A percentile compares a stretch with the other conserved stretches of the same genome.
These are phyloP conservation scores for Aspergillus texensis DNA, from an alignment of 2,329 filamentous ascomycete species.

Conservation along the genomic window DNA sequence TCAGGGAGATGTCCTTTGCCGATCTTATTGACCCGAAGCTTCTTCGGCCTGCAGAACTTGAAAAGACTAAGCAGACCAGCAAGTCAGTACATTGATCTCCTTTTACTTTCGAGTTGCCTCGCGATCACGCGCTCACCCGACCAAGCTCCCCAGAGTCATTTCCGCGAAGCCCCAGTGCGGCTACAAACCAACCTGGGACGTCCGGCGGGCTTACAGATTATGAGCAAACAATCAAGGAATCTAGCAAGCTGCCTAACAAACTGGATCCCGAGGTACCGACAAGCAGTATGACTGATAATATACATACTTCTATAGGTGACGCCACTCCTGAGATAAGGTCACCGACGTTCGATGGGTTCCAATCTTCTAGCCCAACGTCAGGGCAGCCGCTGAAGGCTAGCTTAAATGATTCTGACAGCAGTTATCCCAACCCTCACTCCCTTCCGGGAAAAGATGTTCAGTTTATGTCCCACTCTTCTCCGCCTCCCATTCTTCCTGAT, in stretches of 20 bases:
- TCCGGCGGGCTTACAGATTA: slow-evolving; percentile 1
- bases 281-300: background rate
- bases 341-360: slow-evolving; percentile 26
- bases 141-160: slow-evolving; percentile 32
- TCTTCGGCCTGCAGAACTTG: slow-evolving; percentile 50
- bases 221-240: slow-evolving; percentile 3
- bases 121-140: slow-evolving; percentile 32
- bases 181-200: slow-evolving; percentile 5
- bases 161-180: slow-evolving; percentile 24
- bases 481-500: slow-evolving; percentile 10
- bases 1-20: slow-evolving; percentile 60
- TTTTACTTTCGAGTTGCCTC: slow-evolving; percentile 22
- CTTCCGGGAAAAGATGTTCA: slow-evolving; percentile 3
- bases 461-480: slow-evolving; percentile 10
- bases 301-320: background rate
- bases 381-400: background rate
- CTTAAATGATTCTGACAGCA: slow-evolving; percentile 4
- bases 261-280: background rate
- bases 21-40: slow-evolving; percentile 72
- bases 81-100: slow-evolving; percentile 42
- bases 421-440: background rate
- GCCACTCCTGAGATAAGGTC: slow-evolving; percentile 20
- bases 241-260: background rate
- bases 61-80: slow-evolving; percentile 36
- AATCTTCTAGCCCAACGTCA: slow-evolving; percentile 3